A percentile compares a stretch with the other conserved stretches of the same genome.
phyloP scores from a whole-genome alignment of 805 yeast species.

The Myxozyma nipponensis region DNA sequence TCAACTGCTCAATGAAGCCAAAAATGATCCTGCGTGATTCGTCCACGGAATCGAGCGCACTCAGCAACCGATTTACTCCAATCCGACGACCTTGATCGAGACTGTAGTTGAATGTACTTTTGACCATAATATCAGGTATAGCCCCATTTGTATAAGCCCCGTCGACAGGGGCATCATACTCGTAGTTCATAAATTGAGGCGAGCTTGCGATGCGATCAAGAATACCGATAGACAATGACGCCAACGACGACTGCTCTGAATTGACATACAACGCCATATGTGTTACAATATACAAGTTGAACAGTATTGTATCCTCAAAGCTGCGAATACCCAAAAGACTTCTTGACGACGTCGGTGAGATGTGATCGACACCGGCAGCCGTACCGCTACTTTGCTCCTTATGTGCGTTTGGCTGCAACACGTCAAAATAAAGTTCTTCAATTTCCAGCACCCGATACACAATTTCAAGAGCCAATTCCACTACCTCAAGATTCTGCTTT shows the following conservation, averaged over 20 bases:
- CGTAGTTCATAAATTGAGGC: slow-evolving; percentile 41
- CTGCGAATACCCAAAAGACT: slow-evolving; percentile 40
- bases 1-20: slow-evolving; percentile 67
- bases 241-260: slow-evolving; percentile 40
- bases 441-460: slow-evolving; percentile 46
- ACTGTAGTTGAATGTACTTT: slow-evolving; percentile 7
- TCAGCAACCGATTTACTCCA: slow-evolving; percentile 59
- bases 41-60: slow-evolving; percentile 68
- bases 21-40: slow-evolving; percentile 72
- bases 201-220: slow-evolving; percentile 50
- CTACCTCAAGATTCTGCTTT: slow-evolving; percentile 30
- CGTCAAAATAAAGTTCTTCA: slow-evolving; percentile 59
- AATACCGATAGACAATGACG: slow-evolving; percentile 52
- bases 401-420: slow-evolving; percentile 44
- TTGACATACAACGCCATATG: slow-evolving; percentile 75
- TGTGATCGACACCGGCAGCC: slow-evolving; percentile 2
- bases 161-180: slow-evolving; percentile 20
- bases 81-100: slow-evolving; percentile 18
- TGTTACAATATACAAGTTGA: slow-evolving; percentile 66
- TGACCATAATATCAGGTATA: slow-evolving; percentile 13
- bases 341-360: slow-evolving; percentile 52
- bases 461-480: slow-evolving; percentile 45
- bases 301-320: slow-evolving; percentile 67
- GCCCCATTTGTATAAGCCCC: slow-evolving; percentile 23
- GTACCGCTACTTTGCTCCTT: slow-evolving; percentile 1